phyloP scores from a whole-genome alignment of 2,329 filamentous ascomycete genomes.

The Aspergillus cejpii region DNA sequence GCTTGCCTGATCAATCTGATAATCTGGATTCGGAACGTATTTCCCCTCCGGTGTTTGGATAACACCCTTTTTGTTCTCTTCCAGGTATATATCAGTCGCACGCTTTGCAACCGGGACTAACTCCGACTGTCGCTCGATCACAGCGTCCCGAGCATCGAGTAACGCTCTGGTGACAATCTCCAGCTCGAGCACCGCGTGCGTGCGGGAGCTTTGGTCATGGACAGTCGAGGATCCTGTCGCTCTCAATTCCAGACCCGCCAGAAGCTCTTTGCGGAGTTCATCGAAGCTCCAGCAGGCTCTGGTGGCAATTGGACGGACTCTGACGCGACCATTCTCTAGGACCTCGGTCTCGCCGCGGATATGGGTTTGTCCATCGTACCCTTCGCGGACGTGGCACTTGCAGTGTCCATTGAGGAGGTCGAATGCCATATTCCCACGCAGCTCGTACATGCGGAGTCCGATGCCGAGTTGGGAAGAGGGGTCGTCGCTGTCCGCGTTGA shows the following conservation, averaged over 20 bases:
- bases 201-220: slow-evolving; percentile 43
- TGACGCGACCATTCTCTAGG: slow-evolving; percentile 37
- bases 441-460: slow-evolving; percentile 39
- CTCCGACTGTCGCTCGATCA: slow-evolving; percentile 41
- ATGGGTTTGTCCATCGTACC: slow-evolving; percentile 36
- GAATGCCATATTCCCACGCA: slow-evolving; percentile 39
- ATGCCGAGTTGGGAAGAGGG: too few species aligned
- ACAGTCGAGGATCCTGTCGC: slow-evolving; percentile 36
- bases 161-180: slow-evolving; percentile 38
- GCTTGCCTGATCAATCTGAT: slow-evolving; percentile 31
- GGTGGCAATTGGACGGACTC: slow-evolving; percentile 35
- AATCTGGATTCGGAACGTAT: slow-evolving; percentile 33
- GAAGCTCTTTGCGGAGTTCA: slow-evolving; percentile 25
- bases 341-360: slow-evolving; percentile 41
- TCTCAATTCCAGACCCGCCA: slow-evolving; percentile 25
- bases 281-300: slow-evolving; percentile 32
- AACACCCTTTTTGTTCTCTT: slow-evolving; percentile 31
- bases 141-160: slow-evolving; percentile 32
- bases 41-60: slow-evolving; percentile 29
- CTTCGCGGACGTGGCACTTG: slow-evolving; percentile 40
- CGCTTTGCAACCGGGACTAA: slow-evolving; percentile 42
- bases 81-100: slow-evolving; percentile 38
- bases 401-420: slow-evolving; percentile 38
- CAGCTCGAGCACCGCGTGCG: slow-evolving; percentile 41
- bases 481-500: too few species aligned